Evolutionary conservation across 1,284 basidiomycete species (phyloP), one percentile per base, ranked within the genome.

Genomic region (Limonomyces culmigenus): DNA sequence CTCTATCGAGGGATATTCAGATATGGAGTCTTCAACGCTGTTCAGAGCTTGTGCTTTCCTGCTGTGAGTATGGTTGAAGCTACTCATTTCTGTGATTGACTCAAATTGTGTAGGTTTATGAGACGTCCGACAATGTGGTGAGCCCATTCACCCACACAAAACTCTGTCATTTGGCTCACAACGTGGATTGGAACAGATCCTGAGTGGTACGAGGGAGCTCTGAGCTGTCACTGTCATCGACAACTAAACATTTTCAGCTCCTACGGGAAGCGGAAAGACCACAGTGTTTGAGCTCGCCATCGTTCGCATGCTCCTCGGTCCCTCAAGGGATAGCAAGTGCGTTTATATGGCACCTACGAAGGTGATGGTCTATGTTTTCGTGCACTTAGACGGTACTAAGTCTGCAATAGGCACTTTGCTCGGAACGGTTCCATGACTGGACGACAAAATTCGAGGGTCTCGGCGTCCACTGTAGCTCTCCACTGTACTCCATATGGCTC

Each of bases 341-440:
- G 75, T 98, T 16, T 98, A 98, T 49, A 76, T 98, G 50, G 88
- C 92, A 0, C 92, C 91, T 0, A 95, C 89, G 1, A 93, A 95
- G 66, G 87, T 80, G 39, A 11, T 23, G 14, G 23, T 30, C 36
- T 23, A 17, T 37, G 15, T 29, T 34, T 27, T 37, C 21, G 21
- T 8, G 17, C 21, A 27, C 31, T 33, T 16, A 21, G 29, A 3
- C 13, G 21, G 10, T 27, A 6, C 14, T 27, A n/a, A 27, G 5
- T 19, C 25, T 15, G 29, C 33, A 27, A 12, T 35, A 91, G 85
- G 88, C 89, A 0, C 59, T 97, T 1, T 97, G 92, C 45, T 67
- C 74, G 0, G 92, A 98, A 54, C 71, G 85, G 39, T 68, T 67
- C 37, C 67, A 64, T 33, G 92, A 97, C 48, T 98, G 93, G 93